Conservation (phyloP, 495 filamentous ascomycete genomes). For the Xylaria intraflava region DNA sequence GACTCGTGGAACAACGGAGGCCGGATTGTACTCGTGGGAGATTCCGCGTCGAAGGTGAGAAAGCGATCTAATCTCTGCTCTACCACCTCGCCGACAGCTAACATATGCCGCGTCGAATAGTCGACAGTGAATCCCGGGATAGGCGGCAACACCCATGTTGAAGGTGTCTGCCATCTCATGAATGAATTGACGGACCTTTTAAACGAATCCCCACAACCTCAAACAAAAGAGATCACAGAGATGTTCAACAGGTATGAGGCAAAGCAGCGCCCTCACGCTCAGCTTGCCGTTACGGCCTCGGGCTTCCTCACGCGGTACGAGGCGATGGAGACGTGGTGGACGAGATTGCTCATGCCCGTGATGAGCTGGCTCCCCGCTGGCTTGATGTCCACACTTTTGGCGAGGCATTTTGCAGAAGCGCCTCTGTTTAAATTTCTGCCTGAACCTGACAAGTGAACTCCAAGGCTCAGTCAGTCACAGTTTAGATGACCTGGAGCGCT, state of each 20-base stretch:
- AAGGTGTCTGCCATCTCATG: constrained; percentile 17
- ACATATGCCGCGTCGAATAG: neutral
- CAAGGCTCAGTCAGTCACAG: too few species aligned
- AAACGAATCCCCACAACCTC: constrained; percentile 1
- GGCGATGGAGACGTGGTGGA: constrained; percentile 20
- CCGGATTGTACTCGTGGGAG: constrained; percentile 20
- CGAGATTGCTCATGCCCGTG: constrained; percentile 2
- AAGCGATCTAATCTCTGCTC: neutral
- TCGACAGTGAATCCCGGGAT: constrained; percentile 19
- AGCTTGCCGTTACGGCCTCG: constrained; percentile 8
- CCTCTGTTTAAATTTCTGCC: neutral
- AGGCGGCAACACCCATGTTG: constrained; percentile 20
- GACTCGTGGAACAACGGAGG: constrained; percentile 19
- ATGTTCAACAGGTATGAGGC: constrained; percentile 16
- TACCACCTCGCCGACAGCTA: neutral
- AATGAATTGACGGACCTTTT: constrained; percentile 17
- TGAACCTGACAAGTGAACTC: too few species aligned
- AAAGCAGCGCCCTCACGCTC: constrained; percentile 18
- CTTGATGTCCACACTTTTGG: neutral
- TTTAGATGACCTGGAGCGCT: too few species aligned
- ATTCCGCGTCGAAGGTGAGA: constrained; percentile 15
- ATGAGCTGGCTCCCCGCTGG: constrained; percentile 7
- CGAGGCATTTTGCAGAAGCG: neutral
- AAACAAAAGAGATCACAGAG: constrained; percentile 7
- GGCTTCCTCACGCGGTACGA: constrained; percentile 16